Percentiles rank a stretch among this genome's conserved stretches.
Evolutionary conservation across 495 filamentous ascomycete species (phyloP).

Genomic region (Tuber indicum): DNA sequence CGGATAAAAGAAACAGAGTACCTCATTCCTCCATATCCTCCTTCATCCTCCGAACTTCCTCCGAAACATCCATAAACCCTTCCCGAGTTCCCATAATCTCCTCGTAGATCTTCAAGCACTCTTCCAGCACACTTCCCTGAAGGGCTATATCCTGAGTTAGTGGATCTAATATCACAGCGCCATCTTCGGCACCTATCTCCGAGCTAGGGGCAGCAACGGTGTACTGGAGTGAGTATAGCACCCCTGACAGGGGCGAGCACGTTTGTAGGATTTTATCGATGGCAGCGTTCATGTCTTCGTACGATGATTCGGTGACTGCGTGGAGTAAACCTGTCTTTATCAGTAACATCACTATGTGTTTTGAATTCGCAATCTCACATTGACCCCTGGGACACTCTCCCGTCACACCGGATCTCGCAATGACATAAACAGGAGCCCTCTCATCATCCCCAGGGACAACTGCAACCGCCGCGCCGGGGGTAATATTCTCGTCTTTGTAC

Average conservation of each 20-base stretch:
- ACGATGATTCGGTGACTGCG: constrained; percentile 11
- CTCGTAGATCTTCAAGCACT: constrained; percentile 22
- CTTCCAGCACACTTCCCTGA: constrained; percentile 24
- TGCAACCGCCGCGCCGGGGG: constrained; percentile 23
- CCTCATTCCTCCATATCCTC: constrained; percentile 31
- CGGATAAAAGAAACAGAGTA: not conserved
- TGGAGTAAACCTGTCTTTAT: constrained; percentile 14
- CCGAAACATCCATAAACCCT: constrained; percentile 33
- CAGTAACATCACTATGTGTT: not conserved
- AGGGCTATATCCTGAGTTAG: constrained; percentile 20
- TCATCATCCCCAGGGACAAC: constrained; percentile 17
- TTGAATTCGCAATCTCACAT: constrained; percentile 6
- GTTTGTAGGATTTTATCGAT: constrained; percentile 6
- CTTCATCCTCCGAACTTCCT: constrained; percentile 28
- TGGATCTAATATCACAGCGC: constrained; percentile 15
- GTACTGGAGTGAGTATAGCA: constrained; percentile 18
- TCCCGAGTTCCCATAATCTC: constrained; percentile 23
- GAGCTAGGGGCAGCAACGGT: not conserved
- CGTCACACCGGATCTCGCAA: constrained; percentile 19
- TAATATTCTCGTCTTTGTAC: constrained; percentile 29
- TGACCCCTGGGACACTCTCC: constrained; percentile 33
- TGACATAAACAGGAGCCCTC: constrained; percentile 24
- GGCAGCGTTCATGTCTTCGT: constrained; percentile 14
- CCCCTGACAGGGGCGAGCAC: not conserved
- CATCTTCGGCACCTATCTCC: not conserved